Evolutionary conservation across 495 filamentous ascomycete species (phyloP), one percentile per base, ranked within the genome.

Genomic region (Annulohypoxylon stygium): DNA sequence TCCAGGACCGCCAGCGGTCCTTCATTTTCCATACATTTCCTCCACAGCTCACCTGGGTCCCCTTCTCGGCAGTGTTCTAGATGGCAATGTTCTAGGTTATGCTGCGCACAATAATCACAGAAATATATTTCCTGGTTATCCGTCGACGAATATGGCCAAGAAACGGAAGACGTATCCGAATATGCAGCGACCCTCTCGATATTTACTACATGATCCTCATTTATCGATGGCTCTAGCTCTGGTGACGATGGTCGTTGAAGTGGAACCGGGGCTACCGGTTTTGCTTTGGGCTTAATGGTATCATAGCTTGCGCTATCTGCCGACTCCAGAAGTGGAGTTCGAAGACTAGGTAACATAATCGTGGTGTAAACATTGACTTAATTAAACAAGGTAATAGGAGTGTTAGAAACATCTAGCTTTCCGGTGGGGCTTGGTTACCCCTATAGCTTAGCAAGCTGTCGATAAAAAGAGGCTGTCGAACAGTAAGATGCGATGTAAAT

Each of bases 41-140:
- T 23, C 72, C 69, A 63, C 3, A 37, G 11, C 5, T 26, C 43
- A 41, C 51, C 37, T 7, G 69, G 36, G 6, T 73, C 41, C 14
- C 18, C 41, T 16, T 65, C 55, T 0, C 10, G 20, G 20, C 20
- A 23, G 20, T 30, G 30, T 6, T 30, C 30, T 23, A 23, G 20
- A 3, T 30, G 66, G 5, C 26, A 23, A 12, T 73, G 69, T 26
- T 33, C 43, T 2, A 73, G 11, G 3, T 69, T 67, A 11, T 70
- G 60, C 39, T 59, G 67, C 0, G 45, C 6, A 37, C 74, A 78
- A 34, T 76, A 74, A 14, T 67, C 65, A 41, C 76, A 78, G 33
- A n/a, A 39, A 8, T 36, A 37, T 23, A 51, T 23, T 8, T 50
- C 41, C 14, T 26, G 20, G 12, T n/a, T 3, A 8, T 23, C 37